These are phyloP conservation scores for Forsythia viridissima DNA, from an alignment of 257 asterid species.

Conservation along the genomic window DNA sequence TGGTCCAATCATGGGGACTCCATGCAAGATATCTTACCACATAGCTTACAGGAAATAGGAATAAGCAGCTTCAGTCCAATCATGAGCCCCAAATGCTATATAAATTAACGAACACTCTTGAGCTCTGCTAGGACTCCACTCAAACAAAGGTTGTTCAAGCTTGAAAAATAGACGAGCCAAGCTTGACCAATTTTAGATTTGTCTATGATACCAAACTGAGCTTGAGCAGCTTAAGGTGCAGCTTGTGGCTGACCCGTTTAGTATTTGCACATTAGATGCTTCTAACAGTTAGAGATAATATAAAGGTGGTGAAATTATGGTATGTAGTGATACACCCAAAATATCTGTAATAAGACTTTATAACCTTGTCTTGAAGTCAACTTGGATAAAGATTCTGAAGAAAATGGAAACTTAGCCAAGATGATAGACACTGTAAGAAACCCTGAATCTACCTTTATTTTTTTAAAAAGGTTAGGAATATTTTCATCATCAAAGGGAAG, in stretches of 20 bases:
- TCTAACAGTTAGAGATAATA: constrained; percentile 1
- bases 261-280: constrained; percentile 7
- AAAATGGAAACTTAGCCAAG: background rate
- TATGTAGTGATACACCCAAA: background rate
- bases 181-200: background rate
- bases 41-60: background rate
- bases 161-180: background rate
- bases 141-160: background rate
- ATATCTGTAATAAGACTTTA: background rate
- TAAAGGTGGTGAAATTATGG: background rate
- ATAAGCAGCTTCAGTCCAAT: background rate
- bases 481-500: constrained; percentile 95
- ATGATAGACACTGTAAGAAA: background rate
- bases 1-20: background rate
- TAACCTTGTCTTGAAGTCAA: constrained; percentile 5
- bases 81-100: background rate
- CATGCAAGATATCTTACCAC: background rate
- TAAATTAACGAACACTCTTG: background rate
- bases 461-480: constrained; percentile 95
- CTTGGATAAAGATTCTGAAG: constrained; percentile 1
- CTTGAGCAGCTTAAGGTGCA: background rate
- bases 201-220: constrained; percentile 12
- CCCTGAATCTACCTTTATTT: constrained; percentile 68
- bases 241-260: background rate
- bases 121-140: background rate